Evolutionary conservation across 352 stramenopile species (phyloP).

Genomic region (Phytophthora agathidicida): DNA sequence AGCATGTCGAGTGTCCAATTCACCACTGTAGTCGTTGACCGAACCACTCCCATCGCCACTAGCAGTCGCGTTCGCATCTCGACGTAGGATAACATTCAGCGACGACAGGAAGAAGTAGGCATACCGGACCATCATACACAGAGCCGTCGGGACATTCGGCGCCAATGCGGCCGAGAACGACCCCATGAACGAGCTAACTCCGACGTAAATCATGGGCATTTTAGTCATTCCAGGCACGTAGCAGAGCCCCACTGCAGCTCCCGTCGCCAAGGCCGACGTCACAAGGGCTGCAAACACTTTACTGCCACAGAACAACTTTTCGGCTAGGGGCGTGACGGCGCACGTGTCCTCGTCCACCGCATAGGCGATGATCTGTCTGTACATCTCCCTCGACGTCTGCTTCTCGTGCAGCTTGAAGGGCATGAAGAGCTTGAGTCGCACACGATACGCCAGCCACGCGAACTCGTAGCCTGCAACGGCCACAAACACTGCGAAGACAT

Average conservation of each 20-base stretch:
- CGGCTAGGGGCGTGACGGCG: slow-evolving; percentile 53
- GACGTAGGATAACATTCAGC: slow-evolving; percentile 51
- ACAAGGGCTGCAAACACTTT: slow-evolving; percentile 34
- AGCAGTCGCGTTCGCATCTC: background rate
- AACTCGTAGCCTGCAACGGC: slow-evolving; percentile 61
- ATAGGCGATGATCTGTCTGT: slow-evolving; percentile 74
- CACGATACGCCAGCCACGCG: slow-evolving; percentile 64
- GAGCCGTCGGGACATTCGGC: slow-evolving; percentile 51
- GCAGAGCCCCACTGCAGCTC: slow-evolving; percentile 21
- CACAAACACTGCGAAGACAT: slow-evolving; percentile 50
- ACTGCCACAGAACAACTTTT: slow-evolving; percentile 43
- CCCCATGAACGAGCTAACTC: slow-evolving; percentile 43
- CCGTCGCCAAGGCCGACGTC: slow-evolving; percentile 5
- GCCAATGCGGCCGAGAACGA: slow-evolving; percentile 43
- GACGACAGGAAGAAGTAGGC: slow-evolving; percentile 60
- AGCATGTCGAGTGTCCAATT: slow-evolving; percentile 11
- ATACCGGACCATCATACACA: slow-evolving; percentile 52
- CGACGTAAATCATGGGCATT: slow-evolving; percentile 52
- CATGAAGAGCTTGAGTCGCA: slow-evolving; percentile 57
- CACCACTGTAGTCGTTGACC: background rate
- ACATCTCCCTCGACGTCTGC: slow-evolving; percentile 69
- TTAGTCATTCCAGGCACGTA: slow-evolving; percentile 28
- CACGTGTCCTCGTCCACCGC: slow-evolving; percentile 62
- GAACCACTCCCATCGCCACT: slow-evolving; percentile 11
- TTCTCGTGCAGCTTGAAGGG: slow-evolving; percentile 76